phyloP scores from a whole-genome alignment of 1,284 basidiomycete genomes.

The Gastroboletus turbinatus region DNA sequence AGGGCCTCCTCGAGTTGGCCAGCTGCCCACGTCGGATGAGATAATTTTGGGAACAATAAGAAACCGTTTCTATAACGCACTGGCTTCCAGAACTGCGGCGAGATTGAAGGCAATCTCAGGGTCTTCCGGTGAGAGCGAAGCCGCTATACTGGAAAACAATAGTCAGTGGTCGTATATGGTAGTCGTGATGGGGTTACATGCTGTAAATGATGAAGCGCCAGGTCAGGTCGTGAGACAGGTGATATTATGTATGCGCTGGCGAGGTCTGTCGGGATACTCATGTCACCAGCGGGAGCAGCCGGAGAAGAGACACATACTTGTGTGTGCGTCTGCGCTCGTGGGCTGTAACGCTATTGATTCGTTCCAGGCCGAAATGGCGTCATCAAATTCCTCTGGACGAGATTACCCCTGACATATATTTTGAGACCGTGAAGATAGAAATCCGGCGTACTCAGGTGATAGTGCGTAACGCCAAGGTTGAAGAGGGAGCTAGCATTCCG shows the following conservation, averaged over 20 bases:
- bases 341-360: slow-evolving; percentile 83
- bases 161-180: slow-evolving; percentile 30
- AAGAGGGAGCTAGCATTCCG: slow-evolving; percentile 82
- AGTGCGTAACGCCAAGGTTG: slow-evolving; percentile 87
- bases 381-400: slow-evolving; percentile 76
- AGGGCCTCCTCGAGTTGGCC: slow-evolving; percentile 81
- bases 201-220: slow-evolving; percentile 88
- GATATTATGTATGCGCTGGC: slow-evolving; percentile 94
- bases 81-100: slow-evolving; percentile 87
- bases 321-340: slow-evolving; percentile 87
- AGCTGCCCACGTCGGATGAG: slow-evolving; percentile 45
- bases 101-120: slow-evolving; percentile 95
- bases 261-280: slow-evolving; percentile 57
- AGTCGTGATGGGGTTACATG: slow-evolving; percentile 39
- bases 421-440: slow-evolving; percentile 12
- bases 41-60: slow-evolving; percentile 35
- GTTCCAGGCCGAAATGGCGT: slow-evolving; percentile 85
- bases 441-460: slow-evolving; percentile 72
- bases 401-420: slow-evolving; percentile 19
- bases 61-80: slow-evolving; percentile 46
- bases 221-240: slow-evolving; percentile 80
- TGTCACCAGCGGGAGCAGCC: slow-evolving; percentile 28
- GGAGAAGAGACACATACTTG: slow-evolving; percentile 58
- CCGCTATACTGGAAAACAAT: slow-evolving; percentile 67
- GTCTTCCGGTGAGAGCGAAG: slow-evolving; percentile 86